phyloP scores from a whole-genome alignment of 1,284 basidiomycete species.

The Exsudoporus floridanus region DNA sequence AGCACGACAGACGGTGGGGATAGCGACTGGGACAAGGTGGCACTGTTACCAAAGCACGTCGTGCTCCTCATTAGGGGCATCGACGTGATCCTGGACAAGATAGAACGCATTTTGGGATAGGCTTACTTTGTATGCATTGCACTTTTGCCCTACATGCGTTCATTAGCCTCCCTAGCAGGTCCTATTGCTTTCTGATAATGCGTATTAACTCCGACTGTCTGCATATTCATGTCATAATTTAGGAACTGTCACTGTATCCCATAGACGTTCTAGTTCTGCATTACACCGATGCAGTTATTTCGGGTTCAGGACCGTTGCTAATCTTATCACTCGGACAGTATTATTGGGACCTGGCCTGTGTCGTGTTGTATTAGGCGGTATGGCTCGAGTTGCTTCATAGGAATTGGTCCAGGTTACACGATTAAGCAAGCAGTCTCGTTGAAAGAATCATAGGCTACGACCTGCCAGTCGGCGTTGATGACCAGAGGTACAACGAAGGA shows the following conservation, averaged over 20 bases:
- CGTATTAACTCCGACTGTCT: not conserved
- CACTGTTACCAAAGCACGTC: slow-evolving; percentile 56
- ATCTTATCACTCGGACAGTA: not conserved
- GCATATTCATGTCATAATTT: not conserved
- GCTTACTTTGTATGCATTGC: not conserved
- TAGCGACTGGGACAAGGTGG: slow-evolving; percentile 26
- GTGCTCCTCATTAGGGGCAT: slow-evolving; percentile 58
- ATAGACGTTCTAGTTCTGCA: not conserved
- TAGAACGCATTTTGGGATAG: slow-evolving; percentile 58
- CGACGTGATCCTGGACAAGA: slow-evolving; percentile 59
- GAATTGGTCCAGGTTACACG: slow-evolving; percentile 6
- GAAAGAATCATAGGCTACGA: slow-evolving; percentile 21
- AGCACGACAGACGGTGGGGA: slow-evolving; percentile 12
- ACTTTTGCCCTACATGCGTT: not conserved
- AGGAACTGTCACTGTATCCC: not conserved
- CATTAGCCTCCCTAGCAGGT: too few relatives aligned
- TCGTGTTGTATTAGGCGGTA: not conserved
- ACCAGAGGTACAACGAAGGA: not conserved
- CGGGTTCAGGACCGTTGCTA: not conserved
- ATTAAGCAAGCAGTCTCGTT: slow-evolving; percentile 22
- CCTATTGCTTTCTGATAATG: not conserved
- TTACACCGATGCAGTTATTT: not conserved
- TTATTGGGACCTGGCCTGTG: not conserved
- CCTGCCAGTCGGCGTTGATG: not conserved
- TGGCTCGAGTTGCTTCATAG: not conserved